Percentiles rank a stretch among this genome's conserved stretches.
Evolutionary conservation across 129 eudicot species (phyloP).

Genomic region (Artemisia argyi): DNA sequence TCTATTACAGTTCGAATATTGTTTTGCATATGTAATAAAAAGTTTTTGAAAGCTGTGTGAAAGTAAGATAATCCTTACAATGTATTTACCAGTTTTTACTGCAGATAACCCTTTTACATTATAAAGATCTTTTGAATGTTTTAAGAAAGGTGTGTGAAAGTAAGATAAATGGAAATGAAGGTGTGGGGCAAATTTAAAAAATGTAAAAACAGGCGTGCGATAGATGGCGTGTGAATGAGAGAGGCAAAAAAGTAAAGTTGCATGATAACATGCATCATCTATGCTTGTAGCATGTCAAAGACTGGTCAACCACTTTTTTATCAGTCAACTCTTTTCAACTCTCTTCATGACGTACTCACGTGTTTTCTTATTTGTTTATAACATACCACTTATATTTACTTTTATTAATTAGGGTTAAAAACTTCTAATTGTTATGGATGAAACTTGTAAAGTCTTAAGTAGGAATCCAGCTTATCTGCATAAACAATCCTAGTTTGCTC

Average conservation of each 20-base stretch:
- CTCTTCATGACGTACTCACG: constrained; percentile 9
- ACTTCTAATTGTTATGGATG: neutral
- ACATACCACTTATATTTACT: neutral
- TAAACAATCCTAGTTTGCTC: no score
- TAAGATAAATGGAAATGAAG: constrained; percentile 6
- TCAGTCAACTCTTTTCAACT: constrained; percentile 35
- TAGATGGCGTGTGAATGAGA: constrained; percentile 37
- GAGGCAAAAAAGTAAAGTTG: constrained; percentile 15
- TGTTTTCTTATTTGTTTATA: neutral
- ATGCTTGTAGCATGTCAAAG: constrained; percentile 30
- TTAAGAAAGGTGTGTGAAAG: constrained; percentile 1
- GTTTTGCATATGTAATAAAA: no score
- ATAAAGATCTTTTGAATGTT: neutral
- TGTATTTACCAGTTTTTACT: neutral
- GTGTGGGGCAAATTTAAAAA: neutral
- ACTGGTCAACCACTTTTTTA: constrained; percentile 33
- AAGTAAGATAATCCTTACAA: no score
- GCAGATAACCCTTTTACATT: neutral
- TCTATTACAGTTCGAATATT: no score
- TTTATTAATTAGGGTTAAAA: neutral
- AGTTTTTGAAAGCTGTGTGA: no score
- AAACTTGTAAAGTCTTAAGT: neutral
- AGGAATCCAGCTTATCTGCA: no score
- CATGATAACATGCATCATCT: constrained; percentile 37
- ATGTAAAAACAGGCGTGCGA: constrained; percentile 29